These are phyloP conservation scores for Noccaea caerulescens DNA, from an alignment of 345 rosid species.

Conservation along the genomic window DNA sequence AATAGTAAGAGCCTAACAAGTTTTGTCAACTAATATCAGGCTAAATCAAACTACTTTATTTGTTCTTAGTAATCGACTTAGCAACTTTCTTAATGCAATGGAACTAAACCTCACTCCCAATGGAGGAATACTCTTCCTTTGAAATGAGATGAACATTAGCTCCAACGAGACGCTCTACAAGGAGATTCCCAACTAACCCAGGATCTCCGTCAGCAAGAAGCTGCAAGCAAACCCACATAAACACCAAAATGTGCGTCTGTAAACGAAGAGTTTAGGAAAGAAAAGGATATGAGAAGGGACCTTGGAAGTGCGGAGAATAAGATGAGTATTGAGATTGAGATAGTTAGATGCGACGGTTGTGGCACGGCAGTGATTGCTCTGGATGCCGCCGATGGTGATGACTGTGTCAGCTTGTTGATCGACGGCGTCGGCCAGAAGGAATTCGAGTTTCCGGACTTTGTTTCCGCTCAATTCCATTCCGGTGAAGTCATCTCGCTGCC, in stretches of 20 bases:
- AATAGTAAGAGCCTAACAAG: conserved; percentile 67
- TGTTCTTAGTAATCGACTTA: neutral
- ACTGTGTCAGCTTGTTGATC: conserved; percentile 82
- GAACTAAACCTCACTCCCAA: conserved; percentile 79
- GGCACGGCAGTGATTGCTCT: conserved; percentile 96
- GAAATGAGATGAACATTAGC: conserved; percentile 85
- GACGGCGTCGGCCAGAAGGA: conserved; percentile 85
- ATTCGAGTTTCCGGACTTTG: conserved; percentile 86
- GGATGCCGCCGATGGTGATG: conserved; percentile 87
- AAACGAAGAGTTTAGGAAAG: neutral
- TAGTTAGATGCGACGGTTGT: conserved; percentile 89
- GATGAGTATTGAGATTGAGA: conserved; percentile 70
- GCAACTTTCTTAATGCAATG: conserved; percentile 14
- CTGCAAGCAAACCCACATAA: conserved; percentile 46
- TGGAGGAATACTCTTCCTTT: conserved; percentile 80
- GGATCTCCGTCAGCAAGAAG: conserved; percentile 84
- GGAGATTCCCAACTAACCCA: conserved; percentile 83
- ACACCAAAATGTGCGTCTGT: neutral
- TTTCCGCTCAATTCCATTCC: conserved; percentile 97
- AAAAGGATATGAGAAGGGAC: conserved; percentile 33
- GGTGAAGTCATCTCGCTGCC: conserved; percentile 78
- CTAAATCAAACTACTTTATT: neutral
- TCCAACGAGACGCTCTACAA: conserved; percentile 87
- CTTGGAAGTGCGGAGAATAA: conserved; percentile 84
- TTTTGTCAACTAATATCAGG: neutral